Evolutionary conservation across 768 basidiomycete species (phyloP), one percentile per base, ranked within the genome.

Genomic region (Cystobasidium ongulense): DNA sequence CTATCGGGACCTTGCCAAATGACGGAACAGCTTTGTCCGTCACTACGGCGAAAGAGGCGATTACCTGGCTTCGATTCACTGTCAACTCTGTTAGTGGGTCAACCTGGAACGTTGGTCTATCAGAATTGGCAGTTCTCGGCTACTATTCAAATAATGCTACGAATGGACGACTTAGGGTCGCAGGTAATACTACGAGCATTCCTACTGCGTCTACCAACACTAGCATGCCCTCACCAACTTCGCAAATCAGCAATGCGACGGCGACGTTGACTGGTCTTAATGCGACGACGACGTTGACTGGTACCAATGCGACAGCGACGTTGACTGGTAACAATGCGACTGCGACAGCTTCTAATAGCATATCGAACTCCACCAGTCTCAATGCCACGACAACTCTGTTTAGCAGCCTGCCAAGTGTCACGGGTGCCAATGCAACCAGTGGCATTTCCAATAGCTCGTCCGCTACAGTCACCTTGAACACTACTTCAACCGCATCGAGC

Each of bases 1-100:
- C 65, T 0, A 36, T 77, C 43, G 74, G 73, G 17, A 63, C 74
- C 18, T 74, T 77, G 36, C 67, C 71, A 31, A 77, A 77, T 65
- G 75, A 75, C 23, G 76, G 76, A 15, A 66, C 74, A 1, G 76
- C 76, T 11, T 72, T 75, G 0, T 57, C 61, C 31, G 33, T 75
- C 41, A 33, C 43, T n/a, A 57, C 75, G 18, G 23, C 41, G 15
- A 64, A 71, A 15, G 21, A 68, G 0, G 74, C 66, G 39, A 46
- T 72, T 11, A 74, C 76, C 0, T 52, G 66, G 29, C 54, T 54
- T 11, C 41, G 67, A 18, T 57, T 77, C 62, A 41, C 53, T 11
- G 72, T 75, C 18, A 74, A 72, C 7, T 66, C 67, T 8, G 57
- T 66, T 23, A 73, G 71, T 0, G 5, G 63, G 5, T 17, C 76